Percentiles rank a stretch among this genome's conserved stretches.
phyloP scores from a whole-genome alignment of 1,139 yeast genomes.

The Lizanozyma gosingica region DNA sequence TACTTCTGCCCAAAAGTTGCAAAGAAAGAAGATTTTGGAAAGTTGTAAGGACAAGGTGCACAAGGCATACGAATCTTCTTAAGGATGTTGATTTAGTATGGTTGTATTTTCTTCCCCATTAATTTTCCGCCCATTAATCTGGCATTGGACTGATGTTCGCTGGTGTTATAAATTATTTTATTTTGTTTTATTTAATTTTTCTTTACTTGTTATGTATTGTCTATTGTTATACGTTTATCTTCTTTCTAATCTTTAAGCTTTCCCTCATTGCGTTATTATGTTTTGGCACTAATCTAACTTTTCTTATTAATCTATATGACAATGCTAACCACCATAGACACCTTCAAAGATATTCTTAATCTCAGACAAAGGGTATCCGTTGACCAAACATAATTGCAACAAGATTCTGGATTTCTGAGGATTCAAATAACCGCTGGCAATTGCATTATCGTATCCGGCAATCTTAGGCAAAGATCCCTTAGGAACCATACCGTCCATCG shows the following conservation, averaged over 20 bases:
- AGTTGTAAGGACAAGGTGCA: slow-evolving; percentile 55
- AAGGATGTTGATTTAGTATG: too few relatives aligned
- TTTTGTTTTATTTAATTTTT: too few relatives aligned
- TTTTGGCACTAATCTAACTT: too few relatives aligned
- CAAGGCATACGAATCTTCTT: slow-evolving; percentile 31
- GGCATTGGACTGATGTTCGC: too few relatives aligned
- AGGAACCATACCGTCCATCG: slow-evolving; percentile 58
- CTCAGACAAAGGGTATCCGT: slow-evolving; percentile 27
- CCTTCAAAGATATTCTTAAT: slow-evolving; percentile 42
- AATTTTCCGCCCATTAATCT: too few relatives aligned
- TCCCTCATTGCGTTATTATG: too few relatives aligned
- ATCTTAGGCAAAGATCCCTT: slow-evolving; percentile 34
- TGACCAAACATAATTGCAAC: slow-evolving; percentile 48
- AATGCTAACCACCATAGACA: slow-evolving; percentile 20
- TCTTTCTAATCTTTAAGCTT: too few relatives aligned
- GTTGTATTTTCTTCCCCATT: too few relatives aligned
- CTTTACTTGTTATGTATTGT: too few relatives aligned
- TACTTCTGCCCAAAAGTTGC: slow-evolving; percentile 93
- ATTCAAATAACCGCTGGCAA: slow-evolving; percentile 60
- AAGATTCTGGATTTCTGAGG: slow-evolving; percentile 60
- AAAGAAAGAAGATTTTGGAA: slow-evolving; percentile 81
- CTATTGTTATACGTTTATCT: too few relatives aligned
- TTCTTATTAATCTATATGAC: too few relatives aligned
- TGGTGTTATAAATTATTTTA: too few relatives aligned
- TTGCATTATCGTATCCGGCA: slow-evolving; percentile 18